Base-by-base conservation (phyloP, 495 filamentous ascomycete species). In the Cryomyces antarcticus region DNA sequence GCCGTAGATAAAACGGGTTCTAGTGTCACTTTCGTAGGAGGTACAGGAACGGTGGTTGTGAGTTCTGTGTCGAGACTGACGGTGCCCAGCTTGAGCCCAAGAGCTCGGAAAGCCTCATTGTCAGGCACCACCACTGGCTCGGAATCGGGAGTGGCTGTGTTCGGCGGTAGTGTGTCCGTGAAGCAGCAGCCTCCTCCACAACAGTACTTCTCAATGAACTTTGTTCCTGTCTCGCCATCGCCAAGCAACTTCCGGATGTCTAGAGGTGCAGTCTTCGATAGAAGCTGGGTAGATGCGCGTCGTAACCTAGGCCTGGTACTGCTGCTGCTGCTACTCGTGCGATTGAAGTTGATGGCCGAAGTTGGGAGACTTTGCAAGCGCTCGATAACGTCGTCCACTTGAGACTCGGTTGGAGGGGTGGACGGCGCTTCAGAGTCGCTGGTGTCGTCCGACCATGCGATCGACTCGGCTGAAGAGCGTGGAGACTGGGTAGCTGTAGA, bases 161-260 rank as follows among this genome's bases (percentile, higher is more conserved):
- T 60, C 5, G 64, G 68, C 47, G 67, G 67, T 50, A 75, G 55
- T 31, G 70, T 68, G 40, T 77, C 64, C 41, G 75, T 67, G 52
- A 84, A 70, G 57, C 87, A 95, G 62, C 92, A 95, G 36, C 88
- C 87, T 41, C 88, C 86, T 30, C 89, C 89, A 57, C 89, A 97
- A 65, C 92, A 97, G 41, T 69, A 62, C 41, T 60, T 60, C 50
- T 65, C 57, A 45, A 68, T 60, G 31, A 66, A 51, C 43, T 53
- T 54, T 7, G 74, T 75, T 11, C 70, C 72, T 5, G 70, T 65
- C 54, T 72, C 68, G 41, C 70, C 71, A 39, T 74, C 73, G 13
- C 62, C 62, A 28, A 65, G 53, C 27, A 93, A 70, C 46, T 77
- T 65, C 51, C 73, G 69, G 46, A 92, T 77, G 51, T 88, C 82